A percentile compares a stretch with the other conserved stretches of the same genome.
phyloP scores from a whole-genome alignment of 305 asterid species.

The Coffea humblotiana region DNA sequence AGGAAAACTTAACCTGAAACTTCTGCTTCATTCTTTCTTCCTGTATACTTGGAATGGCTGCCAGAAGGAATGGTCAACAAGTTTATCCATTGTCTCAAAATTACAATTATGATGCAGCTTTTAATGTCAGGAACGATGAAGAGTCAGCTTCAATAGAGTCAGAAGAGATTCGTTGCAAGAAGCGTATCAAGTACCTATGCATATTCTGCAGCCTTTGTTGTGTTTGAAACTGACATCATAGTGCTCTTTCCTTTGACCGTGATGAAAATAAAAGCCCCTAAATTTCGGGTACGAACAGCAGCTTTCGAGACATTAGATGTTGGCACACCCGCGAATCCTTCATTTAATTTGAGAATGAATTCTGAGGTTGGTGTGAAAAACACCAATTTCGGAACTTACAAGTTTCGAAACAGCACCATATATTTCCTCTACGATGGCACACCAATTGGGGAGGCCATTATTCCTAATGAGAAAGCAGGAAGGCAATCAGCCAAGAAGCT shows the following conservation, averaged over 20 bases:
- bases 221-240: slow-evolving; percentile 19
- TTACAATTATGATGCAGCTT: not conserved
- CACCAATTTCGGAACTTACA: slow-evolving; percentile 19
- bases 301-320: not conserved
- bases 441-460: slow-evolving; percentile 15
- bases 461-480: not conserved
- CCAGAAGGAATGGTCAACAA: not conserved
- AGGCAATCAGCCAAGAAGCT: slow-evolving; percentile 14
- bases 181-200: slow-evolving; percentile 14
- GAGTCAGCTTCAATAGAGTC: slow-evolving; percentile 13
- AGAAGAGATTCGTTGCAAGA: slow-evolving; percentile 15
- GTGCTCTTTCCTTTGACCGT: slow-evolving; percentile 16
- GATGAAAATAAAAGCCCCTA: slow-evolving; percentile 26
- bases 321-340: not conserved
- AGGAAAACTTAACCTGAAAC: no score
- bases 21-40: no score
- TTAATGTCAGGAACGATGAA: not conserved
- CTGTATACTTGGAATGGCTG: not conserved
- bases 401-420: not conserved
- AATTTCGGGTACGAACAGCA: slow-evolving; percentile 17
- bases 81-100: not conserved
- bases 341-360: slow-evolving; percentile 3
- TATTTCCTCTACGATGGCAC: slow-evolving; percentile 9
- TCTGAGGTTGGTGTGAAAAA: slow-evolving; percentile 8
- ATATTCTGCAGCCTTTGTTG: slow-evolving; percentile 7